Evolutionary conservation across 2,329 filamentous ascomycete genomes (phyloP).

Genomic region (Clarireedia monteithiana): DNA sequence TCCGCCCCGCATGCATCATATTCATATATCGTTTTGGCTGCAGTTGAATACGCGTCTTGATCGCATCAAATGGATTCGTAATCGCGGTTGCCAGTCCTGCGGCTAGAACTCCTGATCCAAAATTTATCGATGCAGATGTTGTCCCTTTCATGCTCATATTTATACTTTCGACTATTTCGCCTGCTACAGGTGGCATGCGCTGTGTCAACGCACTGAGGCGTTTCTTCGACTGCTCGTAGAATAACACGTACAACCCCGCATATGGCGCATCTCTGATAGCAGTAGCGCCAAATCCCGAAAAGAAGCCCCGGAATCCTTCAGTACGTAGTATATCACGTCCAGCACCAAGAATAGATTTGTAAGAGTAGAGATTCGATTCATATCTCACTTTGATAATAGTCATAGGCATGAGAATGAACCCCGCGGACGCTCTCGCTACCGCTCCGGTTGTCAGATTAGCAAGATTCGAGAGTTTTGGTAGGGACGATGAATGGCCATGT

Average conservation of each 20-base stretch:
- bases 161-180: slow-evolving; percentile 9
- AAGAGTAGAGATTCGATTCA: slow-evolving; percentile 80
- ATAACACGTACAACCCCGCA: slow-evolving; percentile 86
- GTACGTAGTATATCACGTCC: slow-evolving; percentile 63
- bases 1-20: slow-evolving; percentile 64
- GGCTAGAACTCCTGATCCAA: slow-evolving; percentile 71
- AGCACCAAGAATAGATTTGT: slow-evolving; percentile 67
- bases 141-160: slow-evolving; percentile 21
- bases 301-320: slow-evolving; percentile 78
- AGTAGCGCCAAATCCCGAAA: slow-evolving; percentile 88
- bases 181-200: slow-evolving; percentile 18
- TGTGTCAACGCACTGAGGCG: slow-evolving; percentile 36
- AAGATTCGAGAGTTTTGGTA: slow-evolving; percentile 75
- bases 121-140: slow-evolving; percentile 67
- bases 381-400: slow-evolving; percentile 96
- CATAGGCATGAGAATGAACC: slow-evolving; percentile 88
- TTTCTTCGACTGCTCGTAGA: slow-evolving; percentile 81
- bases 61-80: slow-evolving; percentile 93
- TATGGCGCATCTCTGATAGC: slow-evolving; percentile 94
- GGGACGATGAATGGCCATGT: slow-evolving; percentile 51
- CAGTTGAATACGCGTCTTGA: slow-evolving; percentile 91
- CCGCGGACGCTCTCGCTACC: slow-evolving; percentile 74
- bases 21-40: slow-evolving; percentile 79
- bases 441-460: slow-evolving; percentile 84
- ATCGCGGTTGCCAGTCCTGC: slow-evolving; percentile 77